Base-by-base conservation (phyloP, 192 early-diverging fungal genomes). In the Backusella macrospora region DNA sequence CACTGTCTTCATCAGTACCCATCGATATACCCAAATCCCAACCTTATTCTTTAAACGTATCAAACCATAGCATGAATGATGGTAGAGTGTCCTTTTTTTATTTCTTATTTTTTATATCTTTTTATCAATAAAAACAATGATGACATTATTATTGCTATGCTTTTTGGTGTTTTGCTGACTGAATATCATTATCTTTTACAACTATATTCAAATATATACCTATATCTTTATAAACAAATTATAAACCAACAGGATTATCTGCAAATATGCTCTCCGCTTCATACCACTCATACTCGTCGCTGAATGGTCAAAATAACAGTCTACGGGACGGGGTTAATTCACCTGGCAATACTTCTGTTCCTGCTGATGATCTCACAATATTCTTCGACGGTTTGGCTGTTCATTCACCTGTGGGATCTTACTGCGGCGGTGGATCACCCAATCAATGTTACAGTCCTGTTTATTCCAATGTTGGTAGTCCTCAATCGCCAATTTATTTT, bases 11-110 rank as follows among this genome's bases (percentile, higher is more conserved):
- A 4, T 38, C 37, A 40, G 38, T 39, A 18, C 65, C 65, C 13
- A 66, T 66, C 10, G 65, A 66, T 39, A 66, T 66, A 10, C 65
- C 65, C 10, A 66, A 40, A 66, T 66, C 65, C 13, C 52, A 59
- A 59, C 21, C 52, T 39, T 66, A 66, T 66, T 40, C 65, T 42
- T 40, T 66, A 39, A 66, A 66, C 12, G 65, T 66, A 43, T 40
- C 65, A 21, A 42, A 18, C 15, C 37, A 66, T 39, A 66, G 40
- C 21, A 59, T 59, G 37, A 65, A 39, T 39, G 38, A 65, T 42
- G 37, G 38, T 40, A 40, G 38, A 38, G 15, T 18, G 2, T 55
- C 10, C 18, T 55, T 21, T 18, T 49, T 49, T 2, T n/a, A 49
- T 49, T 49, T 49, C 5, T 49, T 12, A 18, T 9, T 10, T 43